A percentile compares a stretch with the other conserved stretches of the same genome.
Evolutionary conservation across 2,329 filamentous ascomycete genomes (phyloP).

Genomic region (Scedosporium apiospermum): DNA sequence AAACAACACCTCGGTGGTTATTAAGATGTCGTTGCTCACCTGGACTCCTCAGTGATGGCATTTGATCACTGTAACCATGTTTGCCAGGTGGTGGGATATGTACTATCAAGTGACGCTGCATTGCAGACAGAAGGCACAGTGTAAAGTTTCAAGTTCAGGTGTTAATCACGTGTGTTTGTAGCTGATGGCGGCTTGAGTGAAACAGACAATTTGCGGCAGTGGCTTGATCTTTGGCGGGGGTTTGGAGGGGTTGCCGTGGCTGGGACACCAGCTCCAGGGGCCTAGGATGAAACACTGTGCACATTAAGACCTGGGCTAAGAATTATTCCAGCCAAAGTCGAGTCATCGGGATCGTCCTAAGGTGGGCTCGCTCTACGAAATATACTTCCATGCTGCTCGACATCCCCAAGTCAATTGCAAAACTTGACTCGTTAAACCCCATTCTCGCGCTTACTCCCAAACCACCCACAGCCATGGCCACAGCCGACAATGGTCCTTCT

Average conservation of each 20-base stretch:
- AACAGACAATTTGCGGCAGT: neutral
- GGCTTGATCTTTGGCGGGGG: neutral
- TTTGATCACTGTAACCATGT: too few species aligned
- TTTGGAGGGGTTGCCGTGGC: conserved; percentile 4
- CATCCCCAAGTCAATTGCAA: neutral
- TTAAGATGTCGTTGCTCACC: too few species aligned
- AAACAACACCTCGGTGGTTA: too few species aligned
- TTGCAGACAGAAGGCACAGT: too few species aligned
- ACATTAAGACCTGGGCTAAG: neutral
- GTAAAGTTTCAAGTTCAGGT: neutral
- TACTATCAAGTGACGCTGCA: too few species aligned
- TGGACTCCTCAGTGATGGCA: too few species aligned
- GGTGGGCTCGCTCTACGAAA: neutral
- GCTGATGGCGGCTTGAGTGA: neutral
- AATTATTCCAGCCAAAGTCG: neutral
- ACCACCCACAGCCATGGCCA: conserved; percentile 27
- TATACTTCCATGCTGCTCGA: neutral
- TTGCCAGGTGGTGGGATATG: too few species aligned
- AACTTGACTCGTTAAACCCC: neutral
- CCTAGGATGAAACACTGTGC: conserved; percentile 3
- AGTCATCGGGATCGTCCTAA: conserved; percentile 3
- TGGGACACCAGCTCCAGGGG: neutral
- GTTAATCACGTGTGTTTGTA: neutral
- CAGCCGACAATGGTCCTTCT: conserved; percentile 22
- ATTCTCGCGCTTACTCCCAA: neutral